Evolutionary conservation across 352 stramenopile species (phyloP).

Genomic region (Phytopythium mirpurense): DNA sequence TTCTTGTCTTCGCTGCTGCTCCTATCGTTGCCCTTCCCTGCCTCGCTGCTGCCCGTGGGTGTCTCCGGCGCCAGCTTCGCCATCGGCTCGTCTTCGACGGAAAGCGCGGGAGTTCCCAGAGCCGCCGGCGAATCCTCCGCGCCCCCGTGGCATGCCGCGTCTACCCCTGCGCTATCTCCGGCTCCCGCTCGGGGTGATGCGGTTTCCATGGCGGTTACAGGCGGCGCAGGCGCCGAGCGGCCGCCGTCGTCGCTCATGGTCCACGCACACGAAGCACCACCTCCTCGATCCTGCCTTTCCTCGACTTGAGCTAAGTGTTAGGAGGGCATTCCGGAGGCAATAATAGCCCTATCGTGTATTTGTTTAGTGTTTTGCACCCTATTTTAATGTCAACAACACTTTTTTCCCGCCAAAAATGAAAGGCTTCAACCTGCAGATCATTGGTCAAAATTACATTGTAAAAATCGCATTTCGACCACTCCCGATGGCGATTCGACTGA

Average conservation of each 20-base stretch:
- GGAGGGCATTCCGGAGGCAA: too few relatives aligned
- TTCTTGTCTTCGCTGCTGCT: conserved; percentile 6
- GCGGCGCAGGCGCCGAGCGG: not conserved
- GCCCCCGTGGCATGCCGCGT: not conserved
- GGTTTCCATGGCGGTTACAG: too few relatives aligned
- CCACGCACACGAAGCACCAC: not conserved
- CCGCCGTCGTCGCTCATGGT: conserved; percentile 3
- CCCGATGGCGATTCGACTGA: too few relatives aligned
- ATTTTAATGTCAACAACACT: too few relatives aligned
- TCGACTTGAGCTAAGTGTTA: too few relatives aligned
- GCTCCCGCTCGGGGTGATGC: not conserved
- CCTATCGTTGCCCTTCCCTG: not conserved
- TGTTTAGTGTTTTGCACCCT: too few relatives aligned
- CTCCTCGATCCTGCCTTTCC: too few relatives aligned
- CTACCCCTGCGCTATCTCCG: too few relatives aligned
- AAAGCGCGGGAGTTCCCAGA: not conserved
- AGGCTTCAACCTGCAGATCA: not conserved
- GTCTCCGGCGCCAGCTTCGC: not conserved
- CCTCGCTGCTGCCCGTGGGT: not conserved
- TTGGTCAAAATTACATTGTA: not conserved
- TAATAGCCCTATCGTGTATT: too few relatives aligned
- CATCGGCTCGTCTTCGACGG: not conserved
- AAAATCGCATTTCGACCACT: not conserved
- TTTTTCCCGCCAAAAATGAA: conserved; percentile 1
- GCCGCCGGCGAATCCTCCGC: not conserved